These are phyloP conservation scores for Solanum tacnaense DNA, from an alignment of 257 asterid genomes.

Conservation along the genomic window DNA sequence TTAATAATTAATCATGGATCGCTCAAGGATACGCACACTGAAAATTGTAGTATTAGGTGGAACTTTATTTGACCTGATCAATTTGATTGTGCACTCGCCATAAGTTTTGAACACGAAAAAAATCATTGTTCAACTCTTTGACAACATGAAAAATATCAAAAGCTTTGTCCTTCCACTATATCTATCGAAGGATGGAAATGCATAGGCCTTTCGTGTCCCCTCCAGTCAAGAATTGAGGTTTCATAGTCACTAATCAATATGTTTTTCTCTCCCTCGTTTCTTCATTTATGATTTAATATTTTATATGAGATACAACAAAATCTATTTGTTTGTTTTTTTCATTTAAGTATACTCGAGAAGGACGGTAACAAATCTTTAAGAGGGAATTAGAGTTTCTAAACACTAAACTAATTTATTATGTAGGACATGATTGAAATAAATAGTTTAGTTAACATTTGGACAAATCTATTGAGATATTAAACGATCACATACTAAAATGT, in stretches of 20 bases:
- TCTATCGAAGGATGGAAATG: background rate
- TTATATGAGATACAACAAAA: too few relatives aligned
- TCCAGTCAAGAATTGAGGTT: too few relatives aligned
- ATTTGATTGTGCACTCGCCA: background rate
- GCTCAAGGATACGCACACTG: background rate
- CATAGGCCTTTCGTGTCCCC: background rate
- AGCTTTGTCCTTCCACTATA: background rate
- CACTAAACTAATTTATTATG: background rate
- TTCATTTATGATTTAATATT: too few relatives aligned
- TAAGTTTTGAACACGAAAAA: background rate
- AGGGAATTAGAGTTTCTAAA: background rate
- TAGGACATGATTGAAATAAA: background rate
- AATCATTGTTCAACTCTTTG: background rate
- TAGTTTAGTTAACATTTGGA: background rate
- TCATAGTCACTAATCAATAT: background rate
- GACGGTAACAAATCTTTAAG: background rate
- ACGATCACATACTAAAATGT: accelerated
- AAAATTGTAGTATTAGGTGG: background rate
- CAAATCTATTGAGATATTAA: background rate
- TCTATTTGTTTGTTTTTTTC: background rate
- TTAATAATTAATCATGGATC: background rate
- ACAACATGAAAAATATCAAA: too few relatives aligned
- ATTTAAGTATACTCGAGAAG: background rate
- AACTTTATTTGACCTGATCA: background rate
- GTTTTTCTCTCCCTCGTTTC: accelerated